Evolutionary conservation across 202 grass and related monocot genomes (phyloP).

Genomic region (Dendrocalamus latiflorus): DNA sequence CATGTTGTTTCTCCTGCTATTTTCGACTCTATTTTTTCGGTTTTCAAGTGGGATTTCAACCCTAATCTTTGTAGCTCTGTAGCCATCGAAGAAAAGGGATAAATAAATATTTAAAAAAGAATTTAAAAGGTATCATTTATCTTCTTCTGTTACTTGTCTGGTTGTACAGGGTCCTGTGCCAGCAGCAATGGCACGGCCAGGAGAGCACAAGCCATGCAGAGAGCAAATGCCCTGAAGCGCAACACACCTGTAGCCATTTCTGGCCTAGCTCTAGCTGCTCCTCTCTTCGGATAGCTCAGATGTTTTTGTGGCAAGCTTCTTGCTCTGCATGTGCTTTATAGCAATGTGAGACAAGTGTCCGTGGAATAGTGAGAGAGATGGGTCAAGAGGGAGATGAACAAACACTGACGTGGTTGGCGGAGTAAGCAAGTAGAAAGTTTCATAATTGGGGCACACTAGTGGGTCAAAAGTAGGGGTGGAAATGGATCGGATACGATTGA

Average conservation of each 20-base stretch:
- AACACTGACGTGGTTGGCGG: constrained; percentile 61
- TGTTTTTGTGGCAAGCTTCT: constrained; percentile 34
- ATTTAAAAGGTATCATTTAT: too few species aligned
- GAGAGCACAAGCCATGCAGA: constrained; percentile 31
- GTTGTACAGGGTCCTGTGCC: constrained; percentile 35
- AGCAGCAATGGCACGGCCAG: constrained; percentile 1
- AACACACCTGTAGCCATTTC: constrained; percentile 17
- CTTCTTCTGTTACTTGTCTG: too few species aligned
- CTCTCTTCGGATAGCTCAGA: not conserved
- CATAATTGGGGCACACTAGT: not conserved
- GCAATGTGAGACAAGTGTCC: not conserved
- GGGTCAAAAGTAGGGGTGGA: too few species aligned
- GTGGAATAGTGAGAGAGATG: not conserved
- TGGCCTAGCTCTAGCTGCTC: too few species aligned
- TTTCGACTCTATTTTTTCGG: too few species aligned
- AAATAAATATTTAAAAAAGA: too few species aligned
- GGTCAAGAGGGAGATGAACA: constrained; percentile 84
- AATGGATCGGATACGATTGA: too few species aligned
- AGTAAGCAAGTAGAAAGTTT: constrained; percentile 55
- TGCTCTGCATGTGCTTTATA: constrained; percentile 46
- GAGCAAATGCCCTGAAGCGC: constrained; percentile 22
- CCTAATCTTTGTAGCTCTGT: too few species aligned
- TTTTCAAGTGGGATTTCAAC: too few species aligned
- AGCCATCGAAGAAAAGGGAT: too few species aligned
- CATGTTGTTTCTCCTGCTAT: too few species aligned